Base-by-base conservation (phyloP, 768 basidiomycete species). In the Leccinum barrowsii region DNA sequence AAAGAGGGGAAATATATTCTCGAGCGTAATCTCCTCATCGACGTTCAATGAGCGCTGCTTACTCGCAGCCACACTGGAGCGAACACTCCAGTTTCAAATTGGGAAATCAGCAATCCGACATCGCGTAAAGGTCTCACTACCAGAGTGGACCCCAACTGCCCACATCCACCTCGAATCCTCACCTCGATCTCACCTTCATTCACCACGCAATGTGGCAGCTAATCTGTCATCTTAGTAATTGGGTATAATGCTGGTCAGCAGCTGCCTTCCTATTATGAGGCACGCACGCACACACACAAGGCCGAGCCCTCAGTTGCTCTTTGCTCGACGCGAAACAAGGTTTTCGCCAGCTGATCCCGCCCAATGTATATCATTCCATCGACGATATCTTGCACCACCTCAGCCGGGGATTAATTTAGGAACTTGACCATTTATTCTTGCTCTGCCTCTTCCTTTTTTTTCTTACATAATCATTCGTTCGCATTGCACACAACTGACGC, bases 1-100 rank as follows among this genome's bases (percentile, higher is more conserved):
- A 99, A 99, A 72, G 96, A 99, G 78, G 94, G 94, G 70, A 94
- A 94, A 79, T 97, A 85, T 74, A 98, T 99, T 72, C 90, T 99
- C 62, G 96, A 99, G 76, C 88, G 92, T 68, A 91, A 90, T 70
- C 81, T 93, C 67, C 87, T 93, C 67, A 81, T 86, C 65, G 91
- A 94, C 68, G 91, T 94, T 55, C 89, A 93, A 77, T 93, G 79
- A 74, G 53, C 30, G 46, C 62, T 42, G 51, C 51, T n/a, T 26
- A 34, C 56, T 58, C 46, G 56, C 62, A n/a, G 56, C 58, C 47
- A 55, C 55, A 24, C 55, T 47, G 46, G 46, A 54, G 48, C 34
- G 22, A 42, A 24, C 34, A 42, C 50, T 46, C 63, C 54, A 28
- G 37, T 49, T 49, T 50, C 26, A 55, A 58, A 59, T 56, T 19